Evolutionary conservation across 208 protist species (phyloP), one percentile per base, ranked within the genome.

Genomic region (Kentomonas sorsogonicus): DNA sequence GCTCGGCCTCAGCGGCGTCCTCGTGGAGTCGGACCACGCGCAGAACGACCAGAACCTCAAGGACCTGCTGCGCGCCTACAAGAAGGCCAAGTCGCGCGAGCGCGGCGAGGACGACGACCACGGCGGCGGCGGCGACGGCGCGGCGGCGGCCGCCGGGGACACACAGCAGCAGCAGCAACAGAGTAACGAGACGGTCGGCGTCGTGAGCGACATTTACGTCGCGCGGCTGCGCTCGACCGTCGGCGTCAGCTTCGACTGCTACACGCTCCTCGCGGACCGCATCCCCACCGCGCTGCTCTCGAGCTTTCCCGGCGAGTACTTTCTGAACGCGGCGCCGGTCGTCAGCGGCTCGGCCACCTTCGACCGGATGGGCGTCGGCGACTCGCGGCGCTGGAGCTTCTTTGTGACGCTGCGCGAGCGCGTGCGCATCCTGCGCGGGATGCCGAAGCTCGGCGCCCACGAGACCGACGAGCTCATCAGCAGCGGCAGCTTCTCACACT

Each of bases 161-260:
- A 56, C 3, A 7, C 5, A 18, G 41, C 4, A 47, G 41, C 41
- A 15, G 9, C 5, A 15, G 33, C 5, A 5, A 11, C 33, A 5
- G 33, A 36, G 33, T 36, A 11, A 36, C 7, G 33, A 36, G 33
- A 36, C 23, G 13, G 7, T 4, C 15, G 54, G 22, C 55, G 36
- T 11, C 23, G 48, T 63, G n/a, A 60, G 57, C 40, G 59, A 38
- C 18, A 31, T 74, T 6, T 60, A 55, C 31, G 53, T 77, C 45
- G 67, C 59, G 51, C 75, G 75, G 0, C 59, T 82, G 47, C 57
- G 63, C 55, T 61, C 53, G 6, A 64, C 60, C 0, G 64, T 65
- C 7, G 41, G 58, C 15, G 69, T 45, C 41, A 82, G 75, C 65
- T 77, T 74, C 36, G 69, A 74, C 60, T 82, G 75, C 66, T 69